Evolutionary conservation across 2,329 filamentous ascomycete species (phyloP).

Genomic region (Colletotrichum sp.): DNA sequence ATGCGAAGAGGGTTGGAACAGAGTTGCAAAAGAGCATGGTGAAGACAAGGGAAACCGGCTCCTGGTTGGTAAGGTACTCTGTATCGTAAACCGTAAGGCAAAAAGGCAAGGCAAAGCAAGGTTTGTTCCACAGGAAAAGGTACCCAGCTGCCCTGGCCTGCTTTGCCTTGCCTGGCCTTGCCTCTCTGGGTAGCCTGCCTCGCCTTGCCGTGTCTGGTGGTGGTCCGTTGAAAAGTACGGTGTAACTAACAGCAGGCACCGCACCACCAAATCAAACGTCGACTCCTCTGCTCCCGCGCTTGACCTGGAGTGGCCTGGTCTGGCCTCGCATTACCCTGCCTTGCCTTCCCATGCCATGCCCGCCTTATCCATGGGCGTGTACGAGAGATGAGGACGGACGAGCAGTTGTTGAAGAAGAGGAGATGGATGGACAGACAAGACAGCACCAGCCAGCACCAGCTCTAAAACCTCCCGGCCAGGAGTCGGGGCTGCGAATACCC

Average conservation of each 20-base stretch:
- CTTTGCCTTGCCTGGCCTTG: neutral
- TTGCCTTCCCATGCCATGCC: neutral
- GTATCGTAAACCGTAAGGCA: neutral
- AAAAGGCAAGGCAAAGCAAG: neutral
- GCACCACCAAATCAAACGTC: neutral
- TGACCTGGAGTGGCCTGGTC: neutral
- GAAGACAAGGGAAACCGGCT: neutral
- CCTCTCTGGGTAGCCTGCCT: neutral
- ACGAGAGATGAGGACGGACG: neutral
- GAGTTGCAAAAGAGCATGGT: neutral
- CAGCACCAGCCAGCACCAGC: neutral
- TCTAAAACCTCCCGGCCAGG: neutral
- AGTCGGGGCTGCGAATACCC: neutral
- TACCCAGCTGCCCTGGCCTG: slow-evolving; percentile 9
- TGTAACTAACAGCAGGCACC: neutral
- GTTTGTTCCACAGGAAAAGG: slow-evolving; percentile 1
- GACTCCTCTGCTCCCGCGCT: neutral
- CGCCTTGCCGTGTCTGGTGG: neutral
- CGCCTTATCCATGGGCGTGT: neutral
- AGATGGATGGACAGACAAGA: neutral
- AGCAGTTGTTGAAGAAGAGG: neutral
- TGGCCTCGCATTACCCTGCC: neutral
- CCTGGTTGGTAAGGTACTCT: neutral
- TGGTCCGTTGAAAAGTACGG: neutral
- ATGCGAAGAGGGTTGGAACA: neutral